Evolutionary conservation across 2,329 filamentous ascomycete species (phyloP).

Genomic region (Coniella lustricola): DNA sequence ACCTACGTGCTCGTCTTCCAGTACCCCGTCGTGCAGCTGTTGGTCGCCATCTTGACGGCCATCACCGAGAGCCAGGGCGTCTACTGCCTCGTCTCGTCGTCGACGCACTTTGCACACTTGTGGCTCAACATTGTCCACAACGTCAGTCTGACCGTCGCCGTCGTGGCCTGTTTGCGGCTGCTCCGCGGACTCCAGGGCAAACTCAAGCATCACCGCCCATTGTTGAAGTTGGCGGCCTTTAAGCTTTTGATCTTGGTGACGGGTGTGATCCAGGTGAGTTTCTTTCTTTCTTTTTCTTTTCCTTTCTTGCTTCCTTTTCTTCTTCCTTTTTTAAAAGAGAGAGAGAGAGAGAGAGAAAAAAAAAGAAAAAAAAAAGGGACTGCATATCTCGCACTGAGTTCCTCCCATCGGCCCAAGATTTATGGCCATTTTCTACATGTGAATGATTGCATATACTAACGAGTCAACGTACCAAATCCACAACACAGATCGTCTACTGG

Average conservation of each 20-base stretch:
- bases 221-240: constrained; percentile 27
- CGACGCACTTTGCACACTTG: constrained; percentile 24
- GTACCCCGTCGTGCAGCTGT: constrained; percentile 29
- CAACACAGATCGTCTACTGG: constrained; percentile 22
- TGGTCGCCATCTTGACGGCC: constrained; percentile 34
- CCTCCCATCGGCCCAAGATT: too few species aligned
- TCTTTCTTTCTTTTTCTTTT: too few species aligned
- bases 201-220: constrained; percentile 23
- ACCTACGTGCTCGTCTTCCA: constrained; percentile 33
- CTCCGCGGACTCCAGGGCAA: constrained; percentile 22
- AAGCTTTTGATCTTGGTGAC: constrained; percentile 27
- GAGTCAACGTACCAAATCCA: not conserved
- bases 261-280: constrained; percentile 24
- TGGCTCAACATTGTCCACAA: constrained; percentile 25
- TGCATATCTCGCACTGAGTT: too few species aligned
- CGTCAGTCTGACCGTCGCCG: constrained; percentile 20
- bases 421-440: too few species aligned
- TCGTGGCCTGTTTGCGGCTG: constrained; percentile 23
- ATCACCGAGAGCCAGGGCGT: constrained; percentile 24
- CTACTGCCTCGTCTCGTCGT: constrained; percentile 26
- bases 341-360: too few species aligned
- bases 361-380: too few species aligned
- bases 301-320: too few species aligned
- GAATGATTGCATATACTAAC: not conserved
- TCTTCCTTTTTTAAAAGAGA: too few species aligned